A percentile compares a stretch with the other conserved stretches of the same genome.
phyloP scores from a whole-genome alignment of 768 basidiomycete genomes.

The Trametes gibbosa region DNA sequence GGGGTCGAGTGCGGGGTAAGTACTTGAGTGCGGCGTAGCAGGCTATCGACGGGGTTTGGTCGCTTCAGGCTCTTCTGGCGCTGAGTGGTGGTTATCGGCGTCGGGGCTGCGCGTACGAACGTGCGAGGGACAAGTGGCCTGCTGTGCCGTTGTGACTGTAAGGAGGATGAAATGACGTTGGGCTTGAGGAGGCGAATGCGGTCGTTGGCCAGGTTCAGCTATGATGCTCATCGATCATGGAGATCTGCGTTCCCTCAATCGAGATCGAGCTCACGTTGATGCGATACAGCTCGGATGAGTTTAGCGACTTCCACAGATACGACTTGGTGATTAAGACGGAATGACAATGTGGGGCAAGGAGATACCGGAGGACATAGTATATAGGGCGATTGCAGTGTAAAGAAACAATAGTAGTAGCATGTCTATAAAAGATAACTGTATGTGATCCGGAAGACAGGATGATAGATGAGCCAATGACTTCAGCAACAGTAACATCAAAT shows the following conservation, averaged over 20 bases:
- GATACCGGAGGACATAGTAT: neutral
- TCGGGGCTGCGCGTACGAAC: neutral
- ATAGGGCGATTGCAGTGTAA: no score
- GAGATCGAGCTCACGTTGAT: neutral
- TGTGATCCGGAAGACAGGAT: no score
- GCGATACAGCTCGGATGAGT: neutral
- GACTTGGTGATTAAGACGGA: neutral
- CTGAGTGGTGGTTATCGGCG: neutral
- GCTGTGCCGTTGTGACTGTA: neutral
- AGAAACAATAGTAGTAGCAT: no score
- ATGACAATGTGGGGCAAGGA: no score
- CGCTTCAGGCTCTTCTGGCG: neutral
- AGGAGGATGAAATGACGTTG: neutral
- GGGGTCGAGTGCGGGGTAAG: neutral
- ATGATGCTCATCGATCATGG: neutral
- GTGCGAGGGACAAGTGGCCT: neutral
- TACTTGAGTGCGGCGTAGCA: neutral
- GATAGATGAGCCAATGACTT: no score
- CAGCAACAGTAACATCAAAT: no score
- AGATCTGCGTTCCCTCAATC: constrained; percentile 2
- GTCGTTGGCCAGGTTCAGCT: no score
- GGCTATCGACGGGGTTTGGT: neutral
- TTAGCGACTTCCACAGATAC: neutral
- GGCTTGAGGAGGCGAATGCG: neutral
- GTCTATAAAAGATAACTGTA: no score